phyloP scores from a whole-genome alignment of 176 grass and related monocot genomes.

The Pontederia crassipes region DNA sequence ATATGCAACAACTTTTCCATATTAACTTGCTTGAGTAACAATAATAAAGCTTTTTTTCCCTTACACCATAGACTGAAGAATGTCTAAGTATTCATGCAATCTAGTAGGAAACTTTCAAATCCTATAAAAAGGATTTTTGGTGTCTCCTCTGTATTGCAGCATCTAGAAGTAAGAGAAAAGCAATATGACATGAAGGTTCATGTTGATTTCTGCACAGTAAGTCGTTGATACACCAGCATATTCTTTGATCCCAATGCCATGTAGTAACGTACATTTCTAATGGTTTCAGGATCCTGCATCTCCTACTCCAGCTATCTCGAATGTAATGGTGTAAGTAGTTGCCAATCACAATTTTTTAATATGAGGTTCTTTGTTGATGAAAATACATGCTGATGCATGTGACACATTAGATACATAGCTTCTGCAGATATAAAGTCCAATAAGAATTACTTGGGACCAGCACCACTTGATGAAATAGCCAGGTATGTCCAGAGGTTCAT shows the following conservation, averaged over 20 bases:
- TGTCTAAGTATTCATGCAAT: neutral
- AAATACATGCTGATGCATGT: slow-evolving; percentile 10
- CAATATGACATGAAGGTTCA: slow-evolving; percentile 90
- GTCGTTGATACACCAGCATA: slow-evolving; percentile 19
- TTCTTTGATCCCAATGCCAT: neutral
- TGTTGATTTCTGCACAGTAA: slow-evolving; percentile 76
- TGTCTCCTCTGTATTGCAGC: slow-evolving; percentile 23
- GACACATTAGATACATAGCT: slow-evolving; percentile 62
- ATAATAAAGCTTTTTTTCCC: too few species aligned
- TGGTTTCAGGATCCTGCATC: slow-evolving; percentile 45
- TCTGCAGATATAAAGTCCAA: slow-evolving; percentile 53
- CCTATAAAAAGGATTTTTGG: neutral
- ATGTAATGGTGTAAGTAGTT: slow-evolving; percentile 84
- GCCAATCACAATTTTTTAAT: slow-evolving; percentile 3
- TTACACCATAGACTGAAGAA: too few species aligned
- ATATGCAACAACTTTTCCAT: too few species aligned
- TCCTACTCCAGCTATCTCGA: slow-evolving; percentile 36
- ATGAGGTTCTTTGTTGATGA: slow-evolving; percentile 17
- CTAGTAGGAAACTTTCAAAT: neutral
- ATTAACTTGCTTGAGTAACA: too few species aligned
- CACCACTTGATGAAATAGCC: slow-evolving; percentile 74
- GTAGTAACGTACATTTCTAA: neutral
- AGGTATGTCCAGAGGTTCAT: slow-evolving; percentile 25
- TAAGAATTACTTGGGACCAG: slow-evolving; percentile 68
- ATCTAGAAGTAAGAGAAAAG: slow-evolving; percentile 88